Percentiles rank a stretch among this genome's conserved stretches.
These are phyloP conservation scores for Melanomma pulvis-pyrius DNA, from an alignment of 495 filamentous ascomycete genomes.

Conservation along the genomic window DNA sequence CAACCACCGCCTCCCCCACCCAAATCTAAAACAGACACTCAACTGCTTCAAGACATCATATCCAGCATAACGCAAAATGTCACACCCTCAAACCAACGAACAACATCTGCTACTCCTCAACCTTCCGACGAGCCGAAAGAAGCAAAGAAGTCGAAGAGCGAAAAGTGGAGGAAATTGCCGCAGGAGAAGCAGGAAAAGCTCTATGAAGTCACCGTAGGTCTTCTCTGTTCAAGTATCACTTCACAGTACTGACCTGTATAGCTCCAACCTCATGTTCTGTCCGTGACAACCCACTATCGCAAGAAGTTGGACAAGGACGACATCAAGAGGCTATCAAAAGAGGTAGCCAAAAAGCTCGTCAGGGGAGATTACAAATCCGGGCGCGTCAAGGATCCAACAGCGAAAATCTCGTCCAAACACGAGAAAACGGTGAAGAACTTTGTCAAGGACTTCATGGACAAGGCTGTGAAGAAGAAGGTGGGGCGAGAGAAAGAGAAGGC, in stretches of 20 bases:
- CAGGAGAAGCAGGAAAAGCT: slow-evolving; percentile 89
- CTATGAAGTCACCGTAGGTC: slow-evolving; percentile 84
- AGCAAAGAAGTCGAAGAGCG: slow-evolving; percentile 73
- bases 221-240: neutral
- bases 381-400: slow-evolving; percentile 75
- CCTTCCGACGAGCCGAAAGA: slow-evolving; percentile 52
- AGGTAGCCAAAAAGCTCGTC: slow-evolving; percentile 82
- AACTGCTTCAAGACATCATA: slow-evolving; percentile 80
- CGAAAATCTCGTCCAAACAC: slow-evolving; percentile 75
- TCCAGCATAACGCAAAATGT: slow-evolving; percentile 73
- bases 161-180: slow-evolving; percentile 79
- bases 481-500: slow-evolving; percentile 68
- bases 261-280: slow-evolving; percentile 81
- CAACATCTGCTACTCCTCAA: slow-evolving; percentile 55
- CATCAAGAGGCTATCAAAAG: slow-evolving; percentile 83
- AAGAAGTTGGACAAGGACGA: slow-evolving; percentile 84
- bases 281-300: slow-evolving; percentile 82
- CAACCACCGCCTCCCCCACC: slow-evolving; percentile 62
- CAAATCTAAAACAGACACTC: slow-evolving; percentile 66
- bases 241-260: slow-evolving; percentile 42
- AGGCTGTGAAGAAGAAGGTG: slow-evolving; percentile 73
- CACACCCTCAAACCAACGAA: slow-evolving; percentile 64
- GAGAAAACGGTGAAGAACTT: slow-evolving; percentile 78
- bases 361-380: slow-evolving; percentile 85
- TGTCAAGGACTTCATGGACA: slow-evolving; percentile 83